phyloP scores from a whole-genome alignment of 768 basidiomycete genomes.

The Rhodotorula paludigena region DNA sequence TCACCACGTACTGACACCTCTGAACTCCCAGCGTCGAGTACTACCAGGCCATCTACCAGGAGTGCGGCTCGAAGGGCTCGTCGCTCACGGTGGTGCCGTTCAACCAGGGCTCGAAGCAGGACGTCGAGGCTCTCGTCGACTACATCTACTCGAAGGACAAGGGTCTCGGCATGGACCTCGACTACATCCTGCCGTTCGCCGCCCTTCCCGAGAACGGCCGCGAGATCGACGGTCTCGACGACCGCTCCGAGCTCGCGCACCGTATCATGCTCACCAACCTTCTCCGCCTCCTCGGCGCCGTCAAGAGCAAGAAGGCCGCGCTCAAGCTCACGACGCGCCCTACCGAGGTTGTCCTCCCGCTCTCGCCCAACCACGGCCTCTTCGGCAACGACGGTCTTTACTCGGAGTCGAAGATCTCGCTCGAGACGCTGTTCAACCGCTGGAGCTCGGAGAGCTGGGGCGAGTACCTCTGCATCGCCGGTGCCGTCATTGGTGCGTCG shows the following conservation, averaged over 20 bases:
- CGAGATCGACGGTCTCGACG: conserved; percentile 94
- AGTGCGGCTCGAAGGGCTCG: conserved; percentile 89
- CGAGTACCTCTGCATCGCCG: conserved; percentile 94
- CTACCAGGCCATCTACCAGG: conserved; percentile 96
- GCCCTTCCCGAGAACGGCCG: conserved; percentile 98
- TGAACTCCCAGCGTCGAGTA: conserved; percentile 65
- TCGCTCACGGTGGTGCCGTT: conserved; percentile 96
- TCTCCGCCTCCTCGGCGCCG: conserved; percentile 88
- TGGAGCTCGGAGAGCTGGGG: conserved; percentile 99
- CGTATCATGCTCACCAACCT: conserved; percentile 98
- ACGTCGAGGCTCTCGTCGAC: conserved; percentile 94
- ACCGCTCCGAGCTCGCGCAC: conserved; percentile 95
- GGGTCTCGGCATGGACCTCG: conserved; percentile 82
- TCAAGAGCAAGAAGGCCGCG: conserved; percentile 96
- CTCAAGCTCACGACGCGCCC: conserved; percentile 95
- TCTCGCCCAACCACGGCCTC: conserved; percentile 95
- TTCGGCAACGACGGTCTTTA: conserved; percentile 98
- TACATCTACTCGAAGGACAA: conserved; percentile 81
- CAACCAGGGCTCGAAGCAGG: conserved; percentile 98
- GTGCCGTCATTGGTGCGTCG: conserved; percentile 86
- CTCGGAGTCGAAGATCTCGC: conserved; percentile 94
- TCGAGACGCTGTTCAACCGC: conserved; percentile 96
- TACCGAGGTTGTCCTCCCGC: conserved; percentile 93
- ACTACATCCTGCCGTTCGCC: conserved; percentile 97
- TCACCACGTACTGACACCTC: not conserved